Percentiles rank a stretch among this genome's conserved stretches.
phyloP scores from a whole-genome alignment of 257 asterid genomes.

The Solanum clarkiae region DNA sequence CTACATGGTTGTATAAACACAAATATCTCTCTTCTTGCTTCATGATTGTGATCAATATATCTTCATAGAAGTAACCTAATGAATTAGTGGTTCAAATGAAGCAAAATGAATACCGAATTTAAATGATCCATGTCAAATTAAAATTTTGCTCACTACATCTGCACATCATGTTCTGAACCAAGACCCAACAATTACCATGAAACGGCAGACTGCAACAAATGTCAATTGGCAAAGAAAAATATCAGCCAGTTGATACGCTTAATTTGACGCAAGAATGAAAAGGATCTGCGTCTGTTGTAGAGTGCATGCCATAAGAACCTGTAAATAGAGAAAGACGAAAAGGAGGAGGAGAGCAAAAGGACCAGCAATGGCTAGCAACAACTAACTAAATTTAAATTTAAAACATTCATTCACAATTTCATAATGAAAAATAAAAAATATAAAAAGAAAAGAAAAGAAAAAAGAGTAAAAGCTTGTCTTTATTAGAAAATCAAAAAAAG shows the following conservation, averaged over 20 bases:
- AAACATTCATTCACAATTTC: neutral
- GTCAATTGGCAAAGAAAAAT: neutral
- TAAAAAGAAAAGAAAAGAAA: too few species aligned
- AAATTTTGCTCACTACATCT: neutral
- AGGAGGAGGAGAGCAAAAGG: neutral
- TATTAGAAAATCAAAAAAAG: too few species aligned
- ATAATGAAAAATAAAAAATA: too few species aligned
- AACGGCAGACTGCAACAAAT: neutral
- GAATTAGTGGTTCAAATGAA: neutral
- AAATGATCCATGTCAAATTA: neutral
- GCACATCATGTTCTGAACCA: neutral
- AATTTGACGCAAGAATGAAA: slow-evolving; percentile 54
- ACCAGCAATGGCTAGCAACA: too few species aligned
- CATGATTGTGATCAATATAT: neutral
- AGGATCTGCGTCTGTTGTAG: slow-evolving; percentile 64
- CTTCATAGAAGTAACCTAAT: neutral
- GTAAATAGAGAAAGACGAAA: neutral
- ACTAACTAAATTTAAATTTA: neutral
- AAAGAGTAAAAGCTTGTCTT: too few species aligned
- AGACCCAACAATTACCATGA: neutral
- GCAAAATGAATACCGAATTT: neutral
- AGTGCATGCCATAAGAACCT: slow-evolving; percentile 33
- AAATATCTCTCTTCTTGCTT: neutral
- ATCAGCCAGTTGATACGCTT: neutral
- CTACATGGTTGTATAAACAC: neutral